These are phyloP conservation scores for Plasmodium knowlesi DNA, from an alignment of 169 alveolate genomes.

Conservation along the genomic window DNA sequence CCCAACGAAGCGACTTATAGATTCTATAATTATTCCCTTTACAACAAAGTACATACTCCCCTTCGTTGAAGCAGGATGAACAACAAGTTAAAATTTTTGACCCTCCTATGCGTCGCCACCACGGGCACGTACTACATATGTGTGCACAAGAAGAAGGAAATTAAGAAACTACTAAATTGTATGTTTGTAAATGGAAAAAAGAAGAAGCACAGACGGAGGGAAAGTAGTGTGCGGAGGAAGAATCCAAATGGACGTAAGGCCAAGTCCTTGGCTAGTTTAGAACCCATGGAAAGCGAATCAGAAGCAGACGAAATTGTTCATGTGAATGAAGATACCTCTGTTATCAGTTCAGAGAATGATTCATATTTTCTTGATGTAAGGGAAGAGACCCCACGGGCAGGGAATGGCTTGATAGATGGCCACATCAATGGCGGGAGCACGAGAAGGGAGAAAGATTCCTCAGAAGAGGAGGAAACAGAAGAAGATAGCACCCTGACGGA, in stretches of 20 bases:
- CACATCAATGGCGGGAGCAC: not conserved
- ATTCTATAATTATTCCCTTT: not conserved
- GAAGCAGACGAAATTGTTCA: not conserved
- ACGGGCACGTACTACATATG: conserved; percentile 44
- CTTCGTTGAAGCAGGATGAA: not conserved
- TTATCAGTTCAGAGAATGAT: not conserved
- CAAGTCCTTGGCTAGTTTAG: not conserved
- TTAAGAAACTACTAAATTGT: not conserved
- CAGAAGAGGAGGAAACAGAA: not conserved
- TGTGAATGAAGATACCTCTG: conserved; percentile 1
- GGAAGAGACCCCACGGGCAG: not conserved
- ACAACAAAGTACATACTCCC: not conserved
- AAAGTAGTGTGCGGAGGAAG: not conserved
- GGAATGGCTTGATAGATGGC: not conserved
- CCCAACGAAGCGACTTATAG: not conserved
- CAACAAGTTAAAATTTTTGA: conserved; percentile 7
- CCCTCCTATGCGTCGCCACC: conserved; percentile 29
- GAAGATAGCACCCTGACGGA: conserved; percentile 28
- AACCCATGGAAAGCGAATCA: not conserved
- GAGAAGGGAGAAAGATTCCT: not conserved
- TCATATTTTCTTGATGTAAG: conserved; percentile 10
- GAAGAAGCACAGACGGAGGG: conserved; percentile 1
- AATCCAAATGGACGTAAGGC: not conserved
- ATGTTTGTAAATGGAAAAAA: conserved; percentile 9
- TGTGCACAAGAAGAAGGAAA: conserved; percentile 11